phyloP scores from a whole-genome alignment of 169 alveolate genomes.

The Cryptosporidium xiaoi region DNA sequence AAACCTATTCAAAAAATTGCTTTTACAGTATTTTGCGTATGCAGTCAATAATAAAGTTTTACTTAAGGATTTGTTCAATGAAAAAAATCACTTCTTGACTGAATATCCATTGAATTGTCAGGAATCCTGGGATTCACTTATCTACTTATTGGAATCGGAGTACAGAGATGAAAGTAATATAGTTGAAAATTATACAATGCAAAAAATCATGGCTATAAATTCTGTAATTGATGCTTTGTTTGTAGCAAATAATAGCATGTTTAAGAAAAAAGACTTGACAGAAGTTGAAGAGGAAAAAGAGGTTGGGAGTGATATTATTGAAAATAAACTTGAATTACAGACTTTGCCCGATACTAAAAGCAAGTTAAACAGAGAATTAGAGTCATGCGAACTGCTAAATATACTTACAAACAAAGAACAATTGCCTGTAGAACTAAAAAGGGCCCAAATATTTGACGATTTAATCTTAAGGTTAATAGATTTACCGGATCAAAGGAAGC shows the following conservation, averaged over 20 bases:
- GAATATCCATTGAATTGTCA: constrained; percentile 40
- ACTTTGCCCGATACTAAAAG: not conserved
- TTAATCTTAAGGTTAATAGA: constrained; percentile 9
- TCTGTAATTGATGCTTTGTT: constrained; percentile 28
- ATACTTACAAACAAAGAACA: constrained; percentile 31
- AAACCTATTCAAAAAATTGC: constrained; percentile 12
- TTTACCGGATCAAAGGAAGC: constrained; percentile 57
- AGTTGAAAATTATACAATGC: not conserved
- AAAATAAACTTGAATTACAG: not conserved
- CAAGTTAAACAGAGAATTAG: not conserved
- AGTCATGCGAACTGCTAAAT: constrained; percentile 20
- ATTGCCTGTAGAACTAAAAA: not conserved
- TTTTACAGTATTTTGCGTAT: constrained; percentile 20
- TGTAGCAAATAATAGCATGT: constrained; percentile 23
- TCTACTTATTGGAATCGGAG: constrained; percentile 23
- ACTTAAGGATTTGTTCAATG: not conserved
- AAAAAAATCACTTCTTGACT: constrained; percentile 4
- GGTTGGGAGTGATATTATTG: not conserved
- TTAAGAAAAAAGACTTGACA: constrained; percentile 8
- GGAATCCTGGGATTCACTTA: constrained; percentile 24
- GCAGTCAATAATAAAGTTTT: constrained; percentile 6
- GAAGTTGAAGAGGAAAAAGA: not conserved
- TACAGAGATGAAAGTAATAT: not conserved
- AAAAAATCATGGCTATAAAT: not conserved
- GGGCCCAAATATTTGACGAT: constrained; percentile 35